Conservation (phyloP, 768 basidiomycete species). For the Trametopsis cervina region DNA sequence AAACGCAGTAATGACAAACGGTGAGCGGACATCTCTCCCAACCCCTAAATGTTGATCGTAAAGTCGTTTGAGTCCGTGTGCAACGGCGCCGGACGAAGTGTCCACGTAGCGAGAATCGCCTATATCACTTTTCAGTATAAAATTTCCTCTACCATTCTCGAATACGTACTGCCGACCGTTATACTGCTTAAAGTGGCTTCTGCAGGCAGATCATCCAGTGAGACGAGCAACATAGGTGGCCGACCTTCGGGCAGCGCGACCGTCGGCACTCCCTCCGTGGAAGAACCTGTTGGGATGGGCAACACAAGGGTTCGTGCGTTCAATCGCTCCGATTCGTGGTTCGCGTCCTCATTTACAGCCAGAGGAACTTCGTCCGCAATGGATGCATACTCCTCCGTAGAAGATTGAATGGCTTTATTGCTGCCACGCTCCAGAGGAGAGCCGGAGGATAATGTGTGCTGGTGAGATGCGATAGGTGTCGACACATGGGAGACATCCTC, state of each 20-base stretch:
- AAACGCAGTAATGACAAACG: constrained; percentile 77
- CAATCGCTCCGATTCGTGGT: too few species aligned
- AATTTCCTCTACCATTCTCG: not conserved
- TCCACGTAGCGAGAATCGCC: constrained; percentile 77
- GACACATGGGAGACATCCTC: constrained; percentile 7
- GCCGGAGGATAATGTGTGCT: not conserved
- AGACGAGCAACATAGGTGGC: not conserved
- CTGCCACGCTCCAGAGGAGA: not conserved
- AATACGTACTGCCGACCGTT: constrained; percentile 23
- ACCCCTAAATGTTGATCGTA: constrained; percentile 70
- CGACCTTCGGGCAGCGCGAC: constrained; percentile 1
- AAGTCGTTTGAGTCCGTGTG: constrained; percentile 67
- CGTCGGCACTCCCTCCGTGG: not conserved
- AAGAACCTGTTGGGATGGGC: constrained; percentile 5
- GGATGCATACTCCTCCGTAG: not conserved
- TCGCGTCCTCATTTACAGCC: not conserved
- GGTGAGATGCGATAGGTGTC: constrained; percentile 7
- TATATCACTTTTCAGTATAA: constrained; percentile 21
- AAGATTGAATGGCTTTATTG: not conserved
- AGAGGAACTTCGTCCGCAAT: not conserved
- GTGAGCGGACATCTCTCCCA: constrained; percentile 59
- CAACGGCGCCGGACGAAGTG: constrained; percentile 69
- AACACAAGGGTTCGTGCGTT: constrained; percentile 2
- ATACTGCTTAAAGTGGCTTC: constrained; percentile 24
- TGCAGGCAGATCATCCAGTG: constrained; percentile 14